Base-by-base conservation (phyloP, 148 eudicot genomes). In the Fagopyrum esculentum region DNA sequence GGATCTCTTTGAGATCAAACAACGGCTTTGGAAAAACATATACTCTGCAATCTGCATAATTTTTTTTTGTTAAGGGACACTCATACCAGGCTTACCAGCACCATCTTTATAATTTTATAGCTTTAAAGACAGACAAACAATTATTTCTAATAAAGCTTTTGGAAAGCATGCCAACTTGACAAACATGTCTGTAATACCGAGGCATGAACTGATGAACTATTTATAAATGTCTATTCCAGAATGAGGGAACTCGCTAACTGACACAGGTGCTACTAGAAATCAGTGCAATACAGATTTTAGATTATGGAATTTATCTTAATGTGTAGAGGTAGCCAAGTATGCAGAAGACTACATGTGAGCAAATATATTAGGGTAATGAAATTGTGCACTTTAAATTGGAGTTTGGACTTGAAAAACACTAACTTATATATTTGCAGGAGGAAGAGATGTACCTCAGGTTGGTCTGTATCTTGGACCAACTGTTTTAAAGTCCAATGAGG, bases 401-500 rank as follows among this genome's bases (percentile, higher is more conserved):
- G 6, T 52, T 52, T 52, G 19, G 57, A 52, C 17, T 51, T 12
- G 49, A 35, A 47, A 19, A 22, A 40, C 64, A 44, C 49, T 17
- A 35, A 45, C 55, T 71, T 3, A 43, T 45, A 43, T 45, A 35
- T 43, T 29, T 73, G 75, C 19, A 48, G 64, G n/a, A 70, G 52
- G 15, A 77, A 79, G 54, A 47, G 47, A 57, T 79, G 71, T 74
- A 92, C 97, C 86, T 93, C 98, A 47, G 98, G 98, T 64, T 92
- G 98, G 76, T 92, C 93, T 9, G 98, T 92, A 80, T 84, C 86
- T 19, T 80, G 85, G 44, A 93, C 70, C 50, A 93, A 85, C 73
- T 90, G 96, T 84, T 87, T 93, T 56, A 90, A 81, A 26, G 98
- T 93, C 98, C 98, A 93, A 81, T 93, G 83, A 76, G 98, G 78